Percentiles rank a stretch among this genome's conserved stretches.
Conservation (phyloP, 2,329 filamentous ascomycete species). For the Trichoderma semiorbis region DNA sequence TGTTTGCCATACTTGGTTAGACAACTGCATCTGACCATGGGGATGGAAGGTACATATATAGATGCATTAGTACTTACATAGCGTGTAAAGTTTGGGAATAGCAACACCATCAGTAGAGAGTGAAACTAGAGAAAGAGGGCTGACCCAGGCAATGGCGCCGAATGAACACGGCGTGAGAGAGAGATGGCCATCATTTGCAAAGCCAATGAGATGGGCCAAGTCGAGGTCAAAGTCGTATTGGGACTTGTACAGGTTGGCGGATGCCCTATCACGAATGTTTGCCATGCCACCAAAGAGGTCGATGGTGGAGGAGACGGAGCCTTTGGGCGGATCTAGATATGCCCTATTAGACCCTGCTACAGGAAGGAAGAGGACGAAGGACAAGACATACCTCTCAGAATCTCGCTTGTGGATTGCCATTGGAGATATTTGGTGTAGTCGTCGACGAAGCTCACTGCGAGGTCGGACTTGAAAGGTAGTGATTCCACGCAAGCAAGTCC, state of each 20-base stretch:
- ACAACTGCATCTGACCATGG: background rate
- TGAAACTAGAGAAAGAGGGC: background rate
- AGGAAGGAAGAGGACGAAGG: background rate
- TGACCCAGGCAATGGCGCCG: background rate
- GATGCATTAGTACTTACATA: background rate
- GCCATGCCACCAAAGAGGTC: conserved; percentile 18
- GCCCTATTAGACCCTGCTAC: background rate
- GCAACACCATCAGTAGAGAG: conserved; percentile 30
- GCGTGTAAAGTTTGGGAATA: conserved; percentile 23
- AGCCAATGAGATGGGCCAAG: background rate
- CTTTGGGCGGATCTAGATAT: conserved; percentile 5
- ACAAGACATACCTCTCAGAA: conserved; percentile 7
- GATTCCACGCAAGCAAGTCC: conserved; percentile 8
- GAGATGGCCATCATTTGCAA: conserved; percentile 18
- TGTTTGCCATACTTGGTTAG: background rate
- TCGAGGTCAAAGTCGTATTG: conserved; percentile 12
- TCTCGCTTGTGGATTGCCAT: conserved; percentile 19
- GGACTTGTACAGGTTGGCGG: background rate
- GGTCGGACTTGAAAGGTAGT: conserved; percentile 15
- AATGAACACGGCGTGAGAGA: background rate
- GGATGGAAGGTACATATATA: background rate
- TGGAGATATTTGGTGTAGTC: conserved; percentile 18
- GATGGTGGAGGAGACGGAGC: conserved; percentile 4
- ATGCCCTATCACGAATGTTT: background rate
- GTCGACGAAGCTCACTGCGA: background rate